phyloP scores from a whole-genome alignment of 108 stramenopile species.

The Cyclotella baltica region DNA sequence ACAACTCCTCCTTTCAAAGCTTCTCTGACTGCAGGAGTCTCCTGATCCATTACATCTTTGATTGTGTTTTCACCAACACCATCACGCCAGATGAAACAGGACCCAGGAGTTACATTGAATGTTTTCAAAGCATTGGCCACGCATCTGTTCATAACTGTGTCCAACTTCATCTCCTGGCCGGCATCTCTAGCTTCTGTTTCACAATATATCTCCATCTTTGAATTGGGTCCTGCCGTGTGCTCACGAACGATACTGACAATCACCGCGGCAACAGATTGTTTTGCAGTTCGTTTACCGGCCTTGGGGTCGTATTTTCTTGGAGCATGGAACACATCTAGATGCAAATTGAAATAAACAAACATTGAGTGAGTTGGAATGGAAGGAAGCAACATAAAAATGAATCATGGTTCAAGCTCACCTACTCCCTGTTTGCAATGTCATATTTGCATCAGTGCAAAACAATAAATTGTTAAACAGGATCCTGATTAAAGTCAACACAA shows the following conservation, averaged over 20 bases:
- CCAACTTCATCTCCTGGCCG: slow-evolving; percentile 67
- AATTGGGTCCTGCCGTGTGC: slow-evolving; percentile 16
- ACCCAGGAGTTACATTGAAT: slow-evolving; percentile 57
- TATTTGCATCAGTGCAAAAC: neutral
- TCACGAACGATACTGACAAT: slow-evolving; percentile 64
- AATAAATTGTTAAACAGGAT: no score
- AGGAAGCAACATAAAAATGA: neutral
- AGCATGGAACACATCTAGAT: slow-evolving; percentile 67
- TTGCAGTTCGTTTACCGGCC: slow-evolving; percentile 52
- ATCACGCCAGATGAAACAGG: slow-evolving; percentile 75
- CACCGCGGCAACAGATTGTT: slow-evolving; percentile 71
- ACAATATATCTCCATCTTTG: slow-evolving; percentile 56
- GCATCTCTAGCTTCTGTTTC: slow-evolving; percentile 57
- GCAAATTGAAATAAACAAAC: no score
- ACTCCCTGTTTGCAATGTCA: slow-evolving; percentile 3
- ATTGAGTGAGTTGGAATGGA: neutral
- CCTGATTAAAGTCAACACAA: no score
- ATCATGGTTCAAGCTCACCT: neutral
- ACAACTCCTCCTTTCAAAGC: slow-evolving; percentile 43
- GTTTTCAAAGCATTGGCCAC: slow-evolving; percentile 60
- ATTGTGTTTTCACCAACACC: slow-evolving; percentile 71
- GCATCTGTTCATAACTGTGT: slow-evolving; percentile 52
- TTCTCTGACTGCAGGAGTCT: slow-evolving; percentile 57
- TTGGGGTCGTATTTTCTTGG: slow-evolving; percentile 60
- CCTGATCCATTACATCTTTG: slow-evolving; percentile 48